A percentile compares a stretch with the other conserved stretches of the same genome.
These are phyloP conservation scores for Apiotrichum gracile DNA, from an alignment of 1,284 basidiomycete species.

Conservation along the genomic window DNA sequence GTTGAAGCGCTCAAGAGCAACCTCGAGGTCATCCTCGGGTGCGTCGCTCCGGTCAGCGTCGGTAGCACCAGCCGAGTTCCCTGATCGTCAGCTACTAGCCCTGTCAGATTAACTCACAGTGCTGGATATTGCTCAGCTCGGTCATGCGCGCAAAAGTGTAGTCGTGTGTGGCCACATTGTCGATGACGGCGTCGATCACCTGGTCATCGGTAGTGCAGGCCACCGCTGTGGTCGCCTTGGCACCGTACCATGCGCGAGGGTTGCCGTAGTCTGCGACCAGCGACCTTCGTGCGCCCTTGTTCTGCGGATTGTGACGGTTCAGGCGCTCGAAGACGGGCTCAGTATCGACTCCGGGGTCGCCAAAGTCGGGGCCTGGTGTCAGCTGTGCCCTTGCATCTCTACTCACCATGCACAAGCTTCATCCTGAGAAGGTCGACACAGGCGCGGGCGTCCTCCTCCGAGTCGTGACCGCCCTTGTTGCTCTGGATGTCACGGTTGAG, in stretches of 20 bases:
- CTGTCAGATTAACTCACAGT: conserved; percentile 57
- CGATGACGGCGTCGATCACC: conserved; percentile 57
- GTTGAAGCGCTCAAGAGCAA: conserved; percentile 53
- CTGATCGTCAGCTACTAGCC: neutral
- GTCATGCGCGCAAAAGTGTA: conserved; percentile 77
- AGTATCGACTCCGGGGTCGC: conserved; percentile 68
- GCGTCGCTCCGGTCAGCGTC: neutral
- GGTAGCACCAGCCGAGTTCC: conserved; percentile 8
- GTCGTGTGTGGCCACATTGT: conserved; percentile 61
- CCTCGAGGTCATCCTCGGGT: conserved; percentile 10
- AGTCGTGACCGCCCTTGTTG: conserved; percentile 74
- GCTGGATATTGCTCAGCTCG: conserved; percentile 64
- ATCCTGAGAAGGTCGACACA: conserved; percentile 73
- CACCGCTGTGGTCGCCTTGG: conserved; percentile 67
- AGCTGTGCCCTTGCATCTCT: neutral
- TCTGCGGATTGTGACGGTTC: conserved; percentile 46
- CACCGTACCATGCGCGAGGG: conserved; percentile 69
- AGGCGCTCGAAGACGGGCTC: conserved; percentile 84
- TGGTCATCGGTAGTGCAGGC: conserved; percentile 70
- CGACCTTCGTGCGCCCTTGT: conserved; percentile 46
- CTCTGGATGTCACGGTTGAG: conserved; percentile 73
- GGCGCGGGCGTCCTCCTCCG: conserved; percentile 82
- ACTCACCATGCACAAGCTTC: conserved; percentile 65
- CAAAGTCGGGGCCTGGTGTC: conserved; percentile 62
- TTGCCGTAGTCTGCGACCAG: conserved; percentile 82